Evolutionary conservation across 768 basidiomycete species (phyloP).

Genomic region (Agaricus blazei): DNA sequence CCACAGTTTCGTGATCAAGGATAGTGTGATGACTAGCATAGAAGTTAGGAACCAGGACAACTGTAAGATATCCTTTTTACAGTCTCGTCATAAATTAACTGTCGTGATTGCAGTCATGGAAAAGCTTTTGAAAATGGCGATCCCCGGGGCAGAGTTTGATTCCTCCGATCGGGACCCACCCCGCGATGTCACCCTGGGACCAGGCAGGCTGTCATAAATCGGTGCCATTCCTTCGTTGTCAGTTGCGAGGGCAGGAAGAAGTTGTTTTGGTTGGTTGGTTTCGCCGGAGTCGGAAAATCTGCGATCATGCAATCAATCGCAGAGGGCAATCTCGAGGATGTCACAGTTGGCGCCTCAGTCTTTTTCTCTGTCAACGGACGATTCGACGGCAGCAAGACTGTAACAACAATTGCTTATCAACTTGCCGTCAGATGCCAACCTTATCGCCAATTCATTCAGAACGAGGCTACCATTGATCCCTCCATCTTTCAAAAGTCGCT

Average conservation of each 20-base stretch:
- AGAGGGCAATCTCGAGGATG: background rate
- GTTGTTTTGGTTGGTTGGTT: background rate
- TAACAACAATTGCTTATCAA: slow-evolving; percentile 16
- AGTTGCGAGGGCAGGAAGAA: background rate
- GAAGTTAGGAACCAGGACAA: too few relatives aligned
- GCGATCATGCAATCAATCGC: slow-evolving; percentile 8
- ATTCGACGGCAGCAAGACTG: background rate
- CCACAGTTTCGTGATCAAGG: too few relatives aligned
- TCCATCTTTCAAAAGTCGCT: slow-evolving; percentile 8
- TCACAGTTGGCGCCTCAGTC: slow-evolving; percentile 10
- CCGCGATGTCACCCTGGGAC: slow-evolving; percentile 4
- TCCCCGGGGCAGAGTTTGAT: slow-evolving; percentile 4
- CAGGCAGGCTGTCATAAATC: background rate
- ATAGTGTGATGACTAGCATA: too few relatives aligned
- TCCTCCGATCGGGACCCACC: background rate
- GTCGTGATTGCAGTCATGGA: background rate
- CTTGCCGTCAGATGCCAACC: slow-evolving; percentile 10
- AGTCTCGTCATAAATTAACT: too few relatives aligned
- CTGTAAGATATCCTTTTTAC: too few relatives aligned
- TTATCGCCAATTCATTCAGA: slow-evolving; percentile 5
- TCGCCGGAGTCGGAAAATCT: slow-evolving; percentile 8
- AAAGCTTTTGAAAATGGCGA: background rate
- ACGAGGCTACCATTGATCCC: slow-evolving; percentile 4
- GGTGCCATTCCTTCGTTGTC: background rate
- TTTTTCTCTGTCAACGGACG: slow-evolving; percentile 16